Evolutionary conservation across 768 basidiomycete genomes (phyloP).

Genomic region (Grammothele lineata): DNA sequence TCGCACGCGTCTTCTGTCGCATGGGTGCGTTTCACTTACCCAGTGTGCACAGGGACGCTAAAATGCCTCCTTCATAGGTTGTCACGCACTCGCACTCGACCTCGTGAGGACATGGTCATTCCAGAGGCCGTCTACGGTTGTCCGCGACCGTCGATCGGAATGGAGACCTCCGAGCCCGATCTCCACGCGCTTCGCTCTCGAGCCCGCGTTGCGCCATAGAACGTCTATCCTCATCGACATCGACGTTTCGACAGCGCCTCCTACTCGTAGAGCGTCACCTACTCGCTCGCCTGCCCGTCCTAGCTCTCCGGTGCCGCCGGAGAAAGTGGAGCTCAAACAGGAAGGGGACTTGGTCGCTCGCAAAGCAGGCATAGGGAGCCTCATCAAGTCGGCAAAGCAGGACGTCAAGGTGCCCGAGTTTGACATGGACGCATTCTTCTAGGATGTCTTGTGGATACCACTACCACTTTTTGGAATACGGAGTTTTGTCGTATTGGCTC

Average conservation of each 20-base stretch:
- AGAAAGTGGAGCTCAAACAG: constrained; percentile 28
- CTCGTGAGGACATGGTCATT: constrained; percentile 92
- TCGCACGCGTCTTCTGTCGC: constrained; percentile 86
- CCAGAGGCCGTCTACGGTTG: constrained; percentile 59
- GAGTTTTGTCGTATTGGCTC: neutral
- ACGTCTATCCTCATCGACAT: constrained; percentile 89
- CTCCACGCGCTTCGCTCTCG: constrained; percentile 44
- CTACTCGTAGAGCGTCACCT: constrained; percentile 54
- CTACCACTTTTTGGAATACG: too few relatives aligned
- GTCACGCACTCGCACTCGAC: constrained; percentile 87
- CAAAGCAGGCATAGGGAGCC: constrained; percentile 71
- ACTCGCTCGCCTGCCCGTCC: constrained; percentile 23
- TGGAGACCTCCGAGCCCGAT: constrained; percentile 41
- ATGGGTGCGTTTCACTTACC: constrained; percentile 64
- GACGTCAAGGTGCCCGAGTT: constrained; percentile 85
- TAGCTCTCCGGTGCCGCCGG: constrained; percentile 3
- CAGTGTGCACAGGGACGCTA: too few relatives aligned
- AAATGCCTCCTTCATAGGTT: constrained; percentile 49
- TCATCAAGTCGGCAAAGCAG: constrained; percentile 90
- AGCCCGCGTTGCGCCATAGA: constrained; percentile 52
- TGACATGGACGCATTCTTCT: constrained; percentile 77
- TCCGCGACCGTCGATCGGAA: constrained; percentile 19
- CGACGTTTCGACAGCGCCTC: constrained; percentile 62
- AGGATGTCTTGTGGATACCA: constrained; percentile 4
- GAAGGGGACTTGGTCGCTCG: constrained; percentile 58